Conservation (phyloP, 331 rosid species). For the Telfairia occidentalis region DNA sequence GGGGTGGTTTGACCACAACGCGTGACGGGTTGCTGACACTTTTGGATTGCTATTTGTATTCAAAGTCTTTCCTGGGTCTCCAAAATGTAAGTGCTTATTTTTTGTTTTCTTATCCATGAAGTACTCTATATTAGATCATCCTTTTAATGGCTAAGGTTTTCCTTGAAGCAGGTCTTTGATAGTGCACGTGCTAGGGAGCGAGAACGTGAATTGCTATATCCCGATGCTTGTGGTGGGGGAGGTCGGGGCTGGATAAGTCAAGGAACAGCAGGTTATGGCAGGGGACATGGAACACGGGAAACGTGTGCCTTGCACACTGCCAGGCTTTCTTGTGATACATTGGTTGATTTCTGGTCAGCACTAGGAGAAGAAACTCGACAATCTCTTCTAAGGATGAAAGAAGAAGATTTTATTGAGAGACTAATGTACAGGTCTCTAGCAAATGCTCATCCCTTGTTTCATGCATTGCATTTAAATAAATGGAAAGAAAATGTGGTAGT, state of each 20-base stretch:
- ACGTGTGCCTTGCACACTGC: conserved; percentile 96
- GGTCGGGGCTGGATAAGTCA: conserved; percentile 99
- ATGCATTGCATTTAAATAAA: conserved; percentile 16
- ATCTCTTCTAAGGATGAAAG: conserved; percentile 95
- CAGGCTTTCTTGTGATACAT: conserved; percentile 91
- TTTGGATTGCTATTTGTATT: conserved; percentile 69
- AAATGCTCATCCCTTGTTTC: conserved; percentile 21
- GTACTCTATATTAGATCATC: conserved; percentile 4
- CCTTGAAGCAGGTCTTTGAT: conserved; percentile 64
- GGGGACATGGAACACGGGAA: conserved; percentile 97
- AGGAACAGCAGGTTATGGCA: conserved; percentile 74
- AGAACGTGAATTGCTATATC: conserved; percentile 93
- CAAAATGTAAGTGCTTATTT: conserved; percentile 53
- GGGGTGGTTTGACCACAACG: conserved; percentile 86
- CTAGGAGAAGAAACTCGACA: conserved; percentile 93
- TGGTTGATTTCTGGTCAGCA: conserved; percentile 97
- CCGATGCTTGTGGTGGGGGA: conserved; percentile 99
- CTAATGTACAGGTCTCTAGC: conserved; percentile 89
- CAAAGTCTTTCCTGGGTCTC: conserved; percentile 68
- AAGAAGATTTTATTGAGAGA: conserved; percentile 97
- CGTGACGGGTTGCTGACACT: conserved; percentile 86
- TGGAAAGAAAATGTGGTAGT: conserved; percentile 8
- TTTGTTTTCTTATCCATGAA: conserved; percentile 6
- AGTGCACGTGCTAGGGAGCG: conserved; percentile 96
- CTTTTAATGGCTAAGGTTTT: conserved; percentile 23